phyloP scores from a whole-genome alignment of 257 asterid genomes.

The Solanum gracilifrons region DNA sequence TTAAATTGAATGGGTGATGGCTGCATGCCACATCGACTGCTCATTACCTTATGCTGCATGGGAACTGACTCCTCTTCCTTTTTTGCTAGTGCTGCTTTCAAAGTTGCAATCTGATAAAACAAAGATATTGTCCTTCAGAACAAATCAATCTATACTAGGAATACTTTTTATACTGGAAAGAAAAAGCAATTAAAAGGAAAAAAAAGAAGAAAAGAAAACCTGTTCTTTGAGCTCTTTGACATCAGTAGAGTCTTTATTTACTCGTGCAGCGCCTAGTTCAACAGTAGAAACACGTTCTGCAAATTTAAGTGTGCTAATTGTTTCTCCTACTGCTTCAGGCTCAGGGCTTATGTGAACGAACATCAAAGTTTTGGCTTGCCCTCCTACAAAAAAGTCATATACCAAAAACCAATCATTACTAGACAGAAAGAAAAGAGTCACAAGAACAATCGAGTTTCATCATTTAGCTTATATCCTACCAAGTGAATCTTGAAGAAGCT shows the following conservation, averaged over 20 bases:
- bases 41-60: constrained; percentile 30
- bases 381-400: constrained; percentile 35
- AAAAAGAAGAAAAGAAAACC: constrained; percentile 19
- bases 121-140: background rate
- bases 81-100: constrained; percentile 74
- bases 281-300: constrained; percentile 98
- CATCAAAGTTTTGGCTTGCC: constrained; percentile 98
- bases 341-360: constrained; percentile 96
- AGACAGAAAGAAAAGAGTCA: background rate
- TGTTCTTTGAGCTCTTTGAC: constrained; percentile 92
- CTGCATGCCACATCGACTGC: constrained; percentile 50
- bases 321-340: constrained; percentile 84
- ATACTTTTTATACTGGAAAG: background rate
- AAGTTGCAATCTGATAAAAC: constrained; percentile 51
- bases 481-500: constrained; percentile 93
- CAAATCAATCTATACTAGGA: background rate
- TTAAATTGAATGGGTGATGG: constrained; percentile 28
- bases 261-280: constrained; percentile 97
- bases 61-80: constrained; percentile 43
- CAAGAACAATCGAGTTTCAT: background rate
- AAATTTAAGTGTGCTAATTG: constrained; percentile 89
- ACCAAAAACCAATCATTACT: constrained; percentile 1
- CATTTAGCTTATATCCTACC: constrained; percentile 34
- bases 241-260: constrained; percentile 70
- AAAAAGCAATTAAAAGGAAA: background rate